Conservation (phyloP, 805 yeast genomes). For the Lipomyces mesembrius region DNA sequence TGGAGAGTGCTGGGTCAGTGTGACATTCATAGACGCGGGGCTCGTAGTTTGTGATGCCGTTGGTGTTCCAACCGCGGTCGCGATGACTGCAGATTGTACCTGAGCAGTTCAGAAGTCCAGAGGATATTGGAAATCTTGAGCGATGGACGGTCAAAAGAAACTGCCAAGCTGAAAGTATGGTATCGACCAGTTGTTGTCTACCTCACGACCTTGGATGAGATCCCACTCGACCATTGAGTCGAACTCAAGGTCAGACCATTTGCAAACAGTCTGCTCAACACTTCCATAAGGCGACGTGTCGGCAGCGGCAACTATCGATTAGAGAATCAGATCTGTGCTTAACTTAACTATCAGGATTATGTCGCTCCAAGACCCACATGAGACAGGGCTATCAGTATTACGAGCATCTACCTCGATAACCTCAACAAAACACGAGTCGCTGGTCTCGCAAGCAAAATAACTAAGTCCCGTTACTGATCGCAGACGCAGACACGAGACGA, state of each 20-base stretch:
- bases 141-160: constrained; percentile 31
- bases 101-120: constrained; percentile 21
- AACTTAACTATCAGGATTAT: neutral
- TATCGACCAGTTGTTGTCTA: constrained; percentile 34
- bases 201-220: constrained; percentile 23
- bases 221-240: constrained; percentile 33
- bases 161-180: constrained; percentile 31
- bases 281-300: constrained; percentile 3
- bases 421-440: neutral
- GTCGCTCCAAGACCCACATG: neutral
- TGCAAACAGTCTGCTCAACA: constrained; percentile 21
- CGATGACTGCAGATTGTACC: constrained; percentile 30
- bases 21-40: constrained; percentile 29
- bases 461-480: too few relatives aligned
- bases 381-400: neutral
- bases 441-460: neutral
- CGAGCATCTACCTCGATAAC: neutral
- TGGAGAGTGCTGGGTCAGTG: constrained; percentile 18
- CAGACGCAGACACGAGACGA: neutral
- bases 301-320: constrained; percentile 5
- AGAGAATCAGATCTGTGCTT: neutral
- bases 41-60: constrained; percentile 32
- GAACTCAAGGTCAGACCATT: constrained; percentile 21
- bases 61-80: constrained; percentile 37
- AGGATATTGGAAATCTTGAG: constrained; percentile 19